Evolutionary conservation across 2,329 filamentous ascomycete species (phyloP), one percentile per base, ranked within the genome.

Genomic region (Hirsutella rhossiliensis): DNA sequence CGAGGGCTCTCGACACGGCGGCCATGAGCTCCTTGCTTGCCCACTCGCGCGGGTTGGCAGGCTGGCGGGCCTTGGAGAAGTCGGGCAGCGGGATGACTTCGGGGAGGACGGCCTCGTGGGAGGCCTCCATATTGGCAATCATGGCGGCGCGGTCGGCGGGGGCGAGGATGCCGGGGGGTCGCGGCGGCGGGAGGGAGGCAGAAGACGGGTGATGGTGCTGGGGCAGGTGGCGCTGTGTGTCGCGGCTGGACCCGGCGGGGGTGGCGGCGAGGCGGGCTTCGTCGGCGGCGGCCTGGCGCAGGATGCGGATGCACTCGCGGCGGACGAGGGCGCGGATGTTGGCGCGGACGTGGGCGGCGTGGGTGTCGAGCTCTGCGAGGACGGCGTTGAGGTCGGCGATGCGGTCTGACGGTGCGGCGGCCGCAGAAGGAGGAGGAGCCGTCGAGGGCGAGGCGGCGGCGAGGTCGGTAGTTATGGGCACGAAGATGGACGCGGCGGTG

Each of bases 401-500:
- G 19, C 38, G 42, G 28, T 18, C 44, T 38, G 49, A 11, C 9
- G 51, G 52, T n/a, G n/a, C n/a, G n/a, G n/a, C n/a, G 23, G 23
- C 4, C 23, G 23, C 7, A 5, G 49, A 9, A 43, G 2, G 43
- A 30, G 36, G 50, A 49, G 20, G 52, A 46, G 9, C 1, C 18
- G 2, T 45, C 45, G 18, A 52, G 47, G 12, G 4, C 4, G 12
- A 5, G 18, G 7, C 9, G 2, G 46, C 45, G 38, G 52, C 47
- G 41, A 58, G 50, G 37, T 55, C 49, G 9, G 48, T 43, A 5
- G 45, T 38, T 15, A 66, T 52, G 23, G 62, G 59, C 23, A 60
- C 56, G 50, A 65, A 67, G 39, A 67, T 60, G 45, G 56, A 51
- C 5, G 56, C 50, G 4, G 53, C 46, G 45, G 60, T 50, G 43